Evolutionary conservation across 169 alveolate species (phyloP).

Genomic region (Toxoplasma gondii): DNA sequence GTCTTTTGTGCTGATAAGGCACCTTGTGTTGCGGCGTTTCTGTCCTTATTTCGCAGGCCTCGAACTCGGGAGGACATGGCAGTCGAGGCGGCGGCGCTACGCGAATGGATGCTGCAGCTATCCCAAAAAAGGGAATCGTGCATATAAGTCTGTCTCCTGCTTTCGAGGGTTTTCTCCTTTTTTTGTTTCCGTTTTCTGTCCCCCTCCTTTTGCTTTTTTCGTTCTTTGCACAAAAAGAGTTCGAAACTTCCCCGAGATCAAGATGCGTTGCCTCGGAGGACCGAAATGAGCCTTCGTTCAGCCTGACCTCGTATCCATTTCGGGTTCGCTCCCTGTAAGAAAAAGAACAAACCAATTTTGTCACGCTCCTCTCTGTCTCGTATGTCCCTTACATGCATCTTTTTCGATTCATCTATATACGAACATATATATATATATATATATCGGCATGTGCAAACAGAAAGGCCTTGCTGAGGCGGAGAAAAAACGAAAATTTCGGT

Average conservation of each 20-base stretch:
- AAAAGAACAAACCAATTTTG: no score
- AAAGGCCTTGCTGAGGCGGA: no score
- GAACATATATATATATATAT: constrained; percentile 16
- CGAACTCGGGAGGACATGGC: constrained; percentile 30
- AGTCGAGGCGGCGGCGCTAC: constrained; percentile 18
- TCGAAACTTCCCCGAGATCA: not conserved
- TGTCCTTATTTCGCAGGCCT: not conserved
- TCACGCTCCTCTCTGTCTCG: no score
- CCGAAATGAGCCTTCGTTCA: not conserved
- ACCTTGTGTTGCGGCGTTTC: not conserved
- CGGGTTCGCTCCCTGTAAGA: no score
- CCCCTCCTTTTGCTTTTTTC: no score
- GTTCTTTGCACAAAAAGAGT: not conserved
- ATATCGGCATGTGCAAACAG: not conserved
- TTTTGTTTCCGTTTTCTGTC: no score
- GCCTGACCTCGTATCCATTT: no score
- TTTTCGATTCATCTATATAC: not conserved
- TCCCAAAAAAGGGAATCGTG: not conserved
- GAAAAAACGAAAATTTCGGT: no score
- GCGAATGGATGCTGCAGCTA: not conserved
- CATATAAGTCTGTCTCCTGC: not conserved
- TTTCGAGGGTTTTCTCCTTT: no score
- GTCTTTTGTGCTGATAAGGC: not conserved
- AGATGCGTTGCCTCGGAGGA: not conserved
- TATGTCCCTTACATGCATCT: not conserved